Conservation (phyloP, 202 grass and related monocot species). For the Elaeis oleifera region DNA sequence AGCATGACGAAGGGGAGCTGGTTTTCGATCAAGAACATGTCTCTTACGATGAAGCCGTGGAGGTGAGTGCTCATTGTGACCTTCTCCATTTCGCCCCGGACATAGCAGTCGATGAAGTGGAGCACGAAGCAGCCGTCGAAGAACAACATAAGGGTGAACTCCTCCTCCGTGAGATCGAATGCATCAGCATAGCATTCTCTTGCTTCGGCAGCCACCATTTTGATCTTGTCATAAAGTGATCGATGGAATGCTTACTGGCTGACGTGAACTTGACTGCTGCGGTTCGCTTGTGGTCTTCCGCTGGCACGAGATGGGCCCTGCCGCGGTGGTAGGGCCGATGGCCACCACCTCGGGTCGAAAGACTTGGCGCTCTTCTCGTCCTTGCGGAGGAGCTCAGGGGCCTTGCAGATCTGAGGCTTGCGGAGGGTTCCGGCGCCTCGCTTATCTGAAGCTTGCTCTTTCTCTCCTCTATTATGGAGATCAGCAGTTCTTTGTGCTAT, state of each 20-base stretch:
- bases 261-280: background rate
- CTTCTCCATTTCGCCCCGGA: background rate
- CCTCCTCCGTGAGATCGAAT: background rate
- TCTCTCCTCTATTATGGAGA: no score
- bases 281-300: slow-evolving; percentile 16
- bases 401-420: background rate
- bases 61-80: background rate
- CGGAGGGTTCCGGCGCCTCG: background rate
- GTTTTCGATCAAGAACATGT: slow-evolving; percentile 26
- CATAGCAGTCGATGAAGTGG: background rate
- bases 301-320: background rate
- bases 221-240: background rate
- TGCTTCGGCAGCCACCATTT: background rate
- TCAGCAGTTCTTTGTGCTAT: no score
- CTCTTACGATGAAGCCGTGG: background rate
- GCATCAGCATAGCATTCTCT: background rate
- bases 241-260: no score
- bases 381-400: background rate
- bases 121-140: slow-evolving; percentile 18
- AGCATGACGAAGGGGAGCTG: slow-evolving; percentile 22
- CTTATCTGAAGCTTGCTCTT: no score
- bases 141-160: slow-evolving; percentile 15
- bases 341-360: slow-evolving; percentile 7
- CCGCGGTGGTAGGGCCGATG: slow-evolving; percentile 18
- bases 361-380: background rate